Conservation (phyloP, 208 protist species). For the Balamuthia mandrillaris region DNA sequence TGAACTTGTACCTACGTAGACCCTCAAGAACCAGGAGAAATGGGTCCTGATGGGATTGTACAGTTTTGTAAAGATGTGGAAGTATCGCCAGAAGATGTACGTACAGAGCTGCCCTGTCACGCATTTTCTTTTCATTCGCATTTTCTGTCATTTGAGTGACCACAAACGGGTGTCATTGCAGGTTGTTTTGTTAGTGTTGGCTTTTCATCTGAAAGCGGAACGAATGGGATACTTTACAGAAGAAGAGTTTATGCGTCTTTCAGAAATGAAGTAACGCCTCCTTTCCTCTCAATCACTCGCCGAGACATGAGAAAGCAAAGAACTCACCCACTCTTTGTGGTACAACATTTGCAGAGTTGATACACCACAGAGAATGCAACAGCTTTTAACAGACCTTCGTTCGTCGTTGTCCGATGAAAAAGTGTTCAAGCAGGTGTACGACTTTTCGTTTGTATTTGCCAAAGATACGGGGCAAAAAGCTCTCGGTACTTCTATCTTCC, state of each 20-base stretch:
- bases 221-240: slow-evolving; percentile 48
- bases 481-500: not conserved
- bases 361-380: not conserved
- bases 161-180: not conserved
- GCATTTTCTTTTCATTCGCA: not conserved
- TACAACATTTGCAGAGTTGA: not conserved
- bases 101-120: too few relatives aligned
- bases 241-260: slow-evolving; percentile 37
- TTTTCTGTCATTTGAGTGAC: not conserved
- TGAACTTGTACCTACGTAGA: too few relatives aligned
- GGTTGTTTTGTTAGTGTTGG: slow-evolving; percentile 33
- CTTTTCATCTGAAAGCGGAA: slow-evolving; percentile 11
- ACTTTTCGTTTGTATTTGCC: slow-evolving; percentile 37
- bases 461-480: not conserved
- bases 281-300: not conserved
- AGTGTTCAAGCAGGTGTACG: slow-evolving; percentile 37
- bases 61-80: slow-evolving; percentile 47
- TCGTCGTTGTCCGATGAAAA: not conserved
- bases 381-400: not conserved
- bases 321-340: not conserved
- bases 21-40: too few relatives aligned
- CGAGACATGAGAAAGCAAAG: not conserved
- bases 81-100: slow-evolving; percentile 33
- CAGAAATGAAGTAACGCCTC: not conserved
- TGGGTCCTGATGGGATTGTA: slow-evolving; percentile 36